A percentile compares a stretch with the other conserved stretches of the same genome.
phyloP scores from a whole-genome alignment of 2,329 filamentous ascomycete species.

The Graphilbum ipis-grandicollis region DNA sequence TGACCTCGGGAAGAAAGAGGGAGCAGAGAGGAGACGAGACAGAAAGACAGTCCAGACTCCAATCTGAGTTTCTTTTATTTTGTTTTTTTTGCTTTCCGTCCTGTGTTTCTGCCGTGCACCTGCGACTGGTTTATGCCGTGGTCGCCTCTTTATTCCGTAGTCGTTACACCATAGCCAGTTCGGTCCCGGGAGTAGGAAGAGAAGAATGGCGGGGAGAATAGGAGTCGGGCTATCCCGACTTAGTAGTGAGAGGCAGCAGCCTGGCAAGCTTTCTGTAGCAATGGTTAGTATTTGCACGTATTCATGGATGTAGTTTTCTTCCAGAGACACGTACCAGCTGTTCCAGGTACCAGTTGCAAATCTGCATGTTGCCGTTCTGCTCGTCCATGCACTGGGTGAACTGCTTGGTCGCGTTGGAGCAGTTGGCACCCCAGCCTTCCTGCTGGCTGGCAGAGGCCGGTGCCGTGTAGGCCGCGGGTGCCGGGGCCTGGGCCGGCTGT shows the following conservation, averaged over 20 bases:
- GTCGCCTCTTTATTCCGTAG: no score
- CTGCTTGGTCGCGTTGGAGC: constrained; percentile 59
- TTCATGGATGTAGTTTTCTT: not conserved
- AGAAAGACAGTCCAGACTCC: no score
- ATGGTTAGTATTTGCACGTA: constrained; percentile 1
- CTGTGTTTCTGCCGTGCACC: no score
- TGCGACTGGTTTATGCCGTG: no score
- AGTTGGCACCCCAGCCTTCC: constrained; percentile 46
- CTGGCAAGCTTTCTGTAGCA: constrained; percentile 59
- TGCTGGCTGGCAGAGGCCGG: constrained; percentile 22
- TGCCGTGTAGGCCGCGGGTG: constrained; percentile 21
- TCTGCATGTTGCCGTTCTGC: constrained; percentile 81
- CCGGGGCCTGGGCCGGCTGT: constrained; percentile 31
- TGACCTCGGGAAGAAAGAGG: no score
- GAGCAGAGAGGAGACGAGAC: no score
- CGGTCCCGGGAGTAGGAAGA: no score
- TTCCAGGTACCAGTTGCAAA: constrained; percentile 96
- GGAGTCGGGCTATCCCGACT: no score
- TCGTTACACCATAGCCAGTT: no score
- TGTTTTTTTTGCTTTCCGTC: no score
- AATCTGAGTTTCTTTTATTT: no score
- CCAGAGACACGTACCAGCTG: constrained; percentile 40
- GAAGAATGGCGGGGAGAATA: no score
- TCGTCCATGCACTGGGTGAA: constrained; percentile 97
- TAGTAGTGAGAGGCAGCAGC: constrained; percentile 57